These are phyloP conservation scores for Exophiala spinifera DNA, from an alignment of 2,329 filamentous ascomycete species.

Conservation along the genomic window DNA sequence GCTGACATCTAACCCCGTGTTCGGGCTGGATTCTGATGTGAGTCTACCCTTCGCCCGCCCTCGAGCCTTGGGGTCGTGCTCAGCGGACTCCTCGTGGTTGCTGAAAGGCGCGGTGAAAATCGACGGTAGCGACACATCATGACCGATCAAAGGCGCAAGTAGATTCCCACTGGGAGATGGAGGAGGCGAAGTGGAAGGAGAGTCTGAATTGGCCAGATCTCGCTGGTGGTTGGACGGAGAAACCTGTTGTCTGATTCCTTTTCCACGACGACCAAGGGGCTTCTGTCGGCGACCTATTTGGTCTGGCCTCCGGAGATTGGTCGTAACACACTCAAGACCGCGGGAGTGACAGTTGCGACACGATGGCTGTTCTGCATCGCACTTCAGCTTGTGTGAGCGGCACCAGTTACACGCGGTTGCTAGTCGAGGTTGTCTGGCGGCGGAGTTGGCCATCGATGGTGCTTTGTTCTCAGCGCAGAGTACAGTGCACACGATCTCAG, in stretches of 20 bases:
- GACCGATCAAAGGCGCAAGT: background rate
- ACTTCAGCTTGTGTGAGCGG: slow-evolving; percentile 32
- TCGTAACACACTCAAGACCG: slow-evolving; percentile 28
- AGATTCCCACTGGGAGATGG: slow-evolving; percentile 5
- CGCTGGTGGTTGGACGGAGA: too few relatives aligned
- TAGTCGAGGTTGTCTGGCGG: slow-evolving; percentile 2
- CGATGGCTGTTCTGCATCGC: slow-evolving; percentile 32
- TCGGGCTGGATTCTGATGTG: background rate
- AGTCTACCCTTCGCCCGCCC: background rate
- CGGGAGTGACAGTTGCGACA: slow-evolving; percentile 32
- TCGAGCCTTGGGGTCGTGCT: background rate
- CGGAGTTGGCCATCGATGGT: too few relatives aligned
- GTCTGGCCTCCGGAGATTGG: slow-evolving; percentile 29
- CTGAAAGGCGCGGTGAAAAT: slow-evolving; percentile 7
- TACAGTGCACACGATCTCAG: too few relatives aligned
- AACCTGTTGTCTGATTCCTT: too few relatives aligned
- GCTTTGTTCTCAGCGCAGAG: too few relatives aligned
- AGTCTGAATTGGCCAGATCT: background rate
- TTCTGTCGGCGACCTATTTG: background rate
- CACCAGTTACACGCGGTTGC: slow-evolving; percentile 30
- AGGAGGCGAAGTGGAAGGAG: slow-evolving; percentile 2
- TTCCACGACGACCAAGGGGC: too few relatives aligned
- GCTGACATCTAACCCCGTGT: background rate
- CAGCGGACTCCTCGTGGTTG: background rate
- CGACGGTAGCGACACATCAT: slow-evolving; percentile 5